Evolutionary conservation across 2,329 filamentous ascomycete species (phyloP), one percentile per base, ranked within the genome.

Genomic region (Pestalotiopsis sp.): DNA sequence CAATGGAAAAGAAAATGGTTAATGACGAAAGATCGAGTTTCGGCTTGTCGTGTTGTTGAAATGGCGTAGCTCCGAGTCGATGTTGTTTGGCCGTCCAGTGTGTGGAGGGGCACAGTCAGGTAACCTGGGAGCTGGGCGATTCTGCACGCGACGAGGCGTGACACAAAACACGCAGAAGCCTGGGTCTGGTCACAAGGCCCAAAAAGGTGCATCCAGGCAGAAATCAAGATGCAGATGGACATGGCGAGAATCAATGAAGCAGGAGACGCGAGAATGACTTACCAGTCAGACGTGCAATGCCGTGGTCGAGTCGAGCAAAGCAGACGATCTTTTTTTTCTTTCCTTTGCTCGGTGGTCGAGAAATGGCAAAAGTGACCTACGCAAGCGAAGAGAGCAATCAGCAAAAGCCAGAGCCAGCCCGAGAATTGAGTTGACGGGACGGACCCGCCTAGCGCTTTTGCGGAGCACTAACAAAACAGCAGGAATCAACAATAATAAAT

Each of bases 71-170:
- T 35, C 30, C 30, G 30, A 35, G 30, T 35, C 30, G 30, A 20
- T 30, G 44, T 17, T 52, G 7, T 52, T 52, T 52, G 22, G 26
- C 17, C 26, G 20, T 38, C n/a, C 24, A 17, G 5, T 35, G 57
- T 35, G 67, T 57, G 61, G 66, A 68, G 67, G 67, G 67, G 63
- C 66, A 64, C 48, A 55, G 48, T 55, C 14, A 26, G 26, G 56
- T 26, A 35, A 35, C 30, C 7, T 58, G 35, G 56, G 24, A 35
- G 59, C 59, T 57, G 65, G 65, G 67, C 57, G 68, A 67, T 70
- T 39, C 26, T 67, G 72, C 73, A 76, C 75, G 75, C 75, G 74
- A 76, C 71, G 67, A 71, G 72, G 62, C 73, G 75, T 74, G 75
- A 70, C 73, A 69, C 71, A 70, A 72, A 70, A 73, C 70, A 71